Evolutionary conservation across 768 basidiomycete genomes (phyloP).

Genomic region (Mycena polygramma): DNA sequence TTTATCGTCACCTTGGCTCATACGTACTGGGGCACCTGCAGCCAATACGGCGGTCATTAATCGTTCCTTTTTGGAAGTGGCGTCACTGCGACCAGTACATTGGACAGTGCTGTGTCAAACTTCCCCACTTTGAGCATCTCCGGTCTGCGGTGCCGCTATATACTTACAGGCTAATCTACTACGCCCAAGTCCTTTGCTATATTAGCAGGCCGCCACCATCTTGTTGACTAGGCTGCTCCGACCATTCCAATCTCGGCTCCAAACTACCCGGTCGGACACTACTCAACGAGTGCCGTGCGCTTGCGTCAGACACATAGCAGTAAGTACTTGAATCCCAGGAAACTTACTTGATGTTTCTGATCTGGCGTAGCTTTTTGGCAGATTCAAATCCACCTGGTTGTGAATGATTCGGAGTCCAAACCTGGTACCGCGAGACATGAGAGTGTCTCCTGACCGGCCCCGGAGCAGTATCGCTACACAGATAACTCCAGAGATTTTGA

Average conservation of each 20-base stretch:
- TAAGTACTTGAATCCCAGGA: too few species aligned
- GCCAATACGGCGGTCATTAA: too few species aligned
- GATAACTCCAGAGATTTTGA: conserved; percentile 26
- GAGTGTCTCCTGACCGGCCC: not conserved
- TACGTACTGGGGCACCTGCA: conserved; percentile 14
- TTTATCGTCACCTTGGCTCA: not conserved
- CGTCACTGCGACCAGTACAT: conserved; percentile 5
- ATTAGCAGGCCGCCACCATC: conserved; percentile 1
- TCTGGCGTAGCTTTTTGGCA: too few species aligned
- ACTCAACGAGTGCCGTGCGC: not conserved
- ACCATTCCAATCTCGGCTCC: conserved; percentile 4
- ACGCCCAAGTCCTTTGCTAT: conserved; percentile 26
- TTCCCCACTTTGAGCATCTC: conserved; percentile 9
- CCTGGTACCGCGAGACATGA: not conserved
- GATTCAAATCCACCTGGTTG: too few species aligned
- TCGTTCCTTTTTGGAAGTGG: conserved; percentile 5
- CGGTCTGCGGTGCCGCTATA: conserved; percentile 22
- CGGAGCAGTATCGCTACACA: conserved; percentile 15
- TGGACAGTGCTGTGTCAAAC: conserved; percentile 3
- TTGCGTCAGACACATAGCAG: too few species aligned
- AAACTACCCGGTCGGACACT: too few species aligned
- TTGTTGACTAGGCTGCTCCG: not conserved
- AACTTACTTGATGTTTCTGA: too few species aligned
- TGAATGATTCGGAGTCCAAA: too few species aligned
- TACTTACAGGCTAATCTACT: conserved; percentile 13